A percentile compares a stretch with the other conserved stretches of the same genome.
Evolutionary conservation across 1,139 yeast genomes (phyloP).

Genomic region (Suhomyces choctaworum): DNA sequence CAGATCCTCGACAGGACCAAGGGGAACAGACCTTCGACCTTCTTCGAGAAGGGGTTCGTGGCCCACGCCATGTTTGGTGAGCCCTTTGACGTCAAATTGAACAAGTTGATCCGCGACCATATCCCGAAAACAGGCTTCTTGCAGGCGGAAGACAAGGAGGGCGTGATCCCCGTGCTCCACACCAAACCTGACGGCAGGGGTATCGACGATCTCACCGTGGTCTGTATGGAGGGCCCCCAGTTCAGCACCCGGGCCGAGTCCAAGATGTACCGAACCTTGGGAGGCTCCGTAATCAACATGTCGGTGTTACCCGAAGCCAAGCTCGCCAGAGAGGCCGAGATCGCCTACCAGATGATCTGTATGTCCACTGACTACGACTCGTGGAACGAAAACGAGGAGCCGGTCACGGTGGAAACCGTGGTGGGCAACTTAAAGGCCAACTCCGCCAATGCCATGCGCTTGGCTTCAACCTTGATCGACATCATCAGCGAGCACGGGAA

Average conservation of each 20-base stretch:
- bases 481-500: conserved; percentile 60
- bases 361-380: conserved; percentile 99
- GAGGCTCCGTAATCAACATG: conserved; percentile 96
- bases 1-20: conserved; percentile 96
- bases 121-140: conserved; percentile 55
- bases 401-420: conserved; percentile 95
- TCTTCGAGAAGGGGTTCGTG: conserved; percentile 89
- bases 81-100: conserved; percentile 81
- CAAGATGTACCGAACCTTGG: conserved; percentile 80
- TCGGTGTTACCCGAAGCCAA: conserved; percentile 94
- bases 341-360: conserved; percentile 95
- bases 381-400: conserved; percentile 93
- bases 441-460: conserved; percentile 76
- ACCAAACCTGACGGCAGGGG: conserved; percentile 50
- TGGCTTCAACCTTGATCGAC: conserved; percentile 70
- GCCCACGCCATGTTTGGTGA: conserved; percentile 98
- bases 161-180: conserved; percentile 50
- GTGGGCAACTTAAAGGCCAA: conserved; percentile 89
- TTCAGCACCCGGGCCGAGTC: conserved; percentile 98
- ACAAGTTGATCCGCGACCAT: conserved; percentile 60
- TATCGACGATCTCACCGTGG: conserved; percentile 71
- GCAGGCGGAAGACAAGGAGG: conserved; percentile 43
- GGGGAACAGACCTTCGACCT: conserved; percentile 88
- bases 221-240: conserved; percentile 99
- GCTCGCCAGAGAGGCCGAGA: conserved; percentile 95